A percentile compares a stretch with the other conserved stretches of the same genome.
phyloP scores from a whole-genome alignment of 2,329 filamentous ascomycete genomes.

The Coleophoma crateriformis region DNA sequence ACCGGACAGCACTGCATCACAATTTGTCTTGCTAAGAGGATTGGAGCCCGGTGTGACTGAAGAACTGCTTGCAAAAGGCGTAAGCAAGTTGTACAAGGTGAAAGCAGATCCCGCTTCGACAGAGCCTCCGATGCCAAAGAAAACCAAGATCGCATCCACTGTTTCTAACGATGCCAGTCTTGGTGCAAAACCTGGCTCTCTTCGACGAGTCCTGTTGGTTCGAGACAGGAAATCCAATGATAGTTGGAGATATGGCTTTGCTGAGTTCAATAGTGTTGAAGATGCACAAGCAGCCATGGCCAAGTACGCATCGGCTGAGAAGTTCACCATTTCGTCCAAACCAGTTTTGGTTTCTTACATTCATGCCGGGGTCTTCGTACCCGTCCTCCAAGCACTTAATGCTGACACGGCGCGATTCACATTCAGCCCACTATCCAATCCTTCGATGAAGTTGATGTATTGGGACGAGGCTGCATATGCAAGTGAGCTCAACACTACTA shows the following conservation, averaged over 20 bases:
- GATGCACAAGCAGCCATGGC: conserved; percentile 70
- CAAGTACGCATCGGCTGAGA: conserved; percentile 66
- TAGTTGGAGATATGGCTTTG: conserved; percentile 78
- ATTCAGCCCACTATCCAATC: conserved; percentile 66
- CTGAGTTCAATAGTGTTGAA: conserved; percentile 71
- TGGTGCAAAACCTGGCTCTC: conserved; percentile 67
- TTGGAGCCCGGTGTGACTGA: conserved; percentile 67
- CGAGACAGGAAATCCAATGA: conserved; percentile 66
- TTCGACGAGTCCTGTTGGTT: conserved; percentile 72
- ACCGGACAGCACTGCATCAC: conserved; percentile 47
- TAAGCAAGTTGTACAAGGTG: conserved; percentile 66
- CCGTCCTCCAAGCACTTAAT: conserved; percentile 54
- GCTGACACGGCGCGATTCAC: conserved; percentile 56
- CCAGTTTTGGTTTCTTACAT: conserved; percentile 69
- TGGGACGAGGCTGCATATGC: conserved; percentile 72
- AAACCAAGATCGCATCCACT: conserved; percentile 47
- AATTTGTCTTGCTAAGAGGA: conserved; percentile 71
- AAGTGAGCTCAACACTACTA: conserved; percentile 56
- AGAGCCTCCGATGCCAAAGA: conserved; percentile 24
- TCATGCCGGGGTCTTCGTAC: conserved; percentile 80
- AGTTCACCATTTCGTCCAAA: conserved; percentile 72
- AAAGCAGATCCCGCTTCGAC: conserved; percentile 31
- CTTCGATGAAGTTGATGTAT: conserved; percentile 63
- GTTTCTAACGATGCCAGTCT: conserved; percentile 37
- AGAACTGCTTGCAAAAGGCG: conserved; percentile 65